phyloP scores from a whole-genome alignment of 2,329 filamentous ascomycete species.

The Claviceps sp. region DNA sequence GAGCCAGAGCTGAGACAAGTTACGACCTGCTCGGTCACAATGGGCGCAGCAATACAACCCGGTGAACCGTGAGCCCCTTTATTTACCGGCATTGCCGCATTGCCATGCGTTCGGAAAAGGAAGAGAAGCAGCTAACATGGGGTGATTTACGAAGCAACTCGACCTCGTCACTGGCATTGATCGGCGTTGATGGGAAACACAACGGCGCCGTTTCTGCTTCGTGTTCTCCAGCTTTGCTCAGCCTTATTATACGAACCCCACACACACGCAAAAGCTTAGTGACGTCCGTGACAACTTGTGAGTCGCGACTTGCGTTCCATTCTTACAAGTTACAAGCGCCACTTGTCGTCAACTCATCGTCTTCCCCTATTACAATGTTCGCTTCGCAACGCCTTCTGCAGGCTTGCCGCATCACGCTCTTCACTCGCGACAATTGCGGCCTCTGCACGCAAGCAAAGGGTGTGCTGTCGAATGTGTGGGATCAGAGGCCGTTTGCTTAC shows the following conservation, averaged over 20 bases:
- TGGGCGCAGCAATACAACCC: too few species aligned
- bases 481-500: constrained; percentile 52
- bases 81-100: too few species aligned
- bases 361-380: constrained; percentile 29
- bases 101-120: too few species aligned
- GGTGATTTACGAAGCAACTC: too few species aligned
- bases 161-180: not conserved
- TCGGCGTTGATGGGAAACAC: not conserved
- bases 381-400: constrained; percentile 35
- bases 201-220: not conserved
- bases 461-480: constrained; percentile 55
- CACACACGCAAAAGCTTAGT: not conserved
- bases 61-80: too few species aligned
- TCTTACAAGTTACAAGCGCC: not conserved
- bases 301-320: too few species aligned
- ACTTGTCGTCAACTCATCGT: not conserved
- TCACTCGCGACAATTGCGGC: constrained; percentile 58
- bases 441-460: constrained; percentile 56
- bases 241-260: not conserved
- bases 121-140: too few species aligned
- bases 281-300: not conserved
- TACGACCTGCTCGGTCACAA: too few species aligned
- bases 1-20: constrained; percentile 5
- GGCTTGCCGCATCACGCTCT: constrained; percentile 56
- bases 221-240: not conserved